phyloP scores from a whole-genome alignment of 208 protist genomes.

The Acanthamoeba royreba region DNA sequence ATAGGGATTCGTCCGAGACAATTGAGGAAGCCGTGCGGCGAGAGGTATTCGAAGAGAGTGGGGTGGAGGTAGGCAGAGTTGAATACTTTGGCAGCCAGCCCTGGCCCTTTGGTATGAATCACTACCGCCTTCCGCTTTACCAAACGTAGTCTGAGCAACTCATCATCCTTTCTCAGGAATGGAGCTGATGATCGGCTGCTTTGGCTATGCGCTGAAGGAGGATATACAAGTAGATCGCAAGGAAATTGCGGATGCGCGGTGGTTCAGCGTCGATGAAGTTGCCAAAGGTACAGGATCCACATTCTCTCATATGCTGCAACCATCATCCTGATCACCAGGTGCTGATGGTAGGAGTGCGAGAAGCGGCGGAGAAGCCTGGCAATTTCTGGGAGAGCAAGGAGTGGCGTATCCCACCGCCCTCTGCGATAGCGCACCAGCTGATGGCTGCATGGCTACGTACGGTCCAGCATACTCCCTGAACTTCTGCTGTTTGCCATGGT shows the following conservation, averaged over 20 bases:
- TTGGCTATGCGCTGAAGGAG: not conserved
- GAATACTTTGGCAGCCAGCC: not conserved
- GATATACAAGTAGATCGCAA: not conserved
- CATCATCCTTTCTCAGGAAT: not conserved
- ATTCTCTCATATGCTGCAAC: not conserved
- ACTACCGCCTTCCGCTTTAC: not conserved
- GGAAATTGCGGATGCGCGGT: not conserved
- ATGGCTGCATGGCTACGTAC: not conserved
- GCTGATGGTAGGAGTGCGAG: not conserved
- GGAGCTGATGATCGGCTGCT: not conserved
- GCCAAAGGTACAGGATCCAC: not conserved
- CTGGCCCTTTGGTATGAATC: not conserved
- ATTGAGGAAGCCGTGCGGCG: not conserved
- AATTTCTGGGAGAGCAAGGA: not conserved
- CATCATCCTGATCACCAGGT: not conserved
- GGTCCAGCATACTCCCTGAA: no score
- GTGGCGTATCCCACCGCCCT: not conserved
- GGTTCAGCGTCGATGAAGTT: not conserved
- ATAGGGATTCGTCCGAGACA: not conserved
- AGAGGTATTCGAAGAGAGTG: not conserved
- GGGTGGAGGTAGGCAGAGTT: not conserved
- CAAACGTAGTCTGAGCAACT: not conserved
- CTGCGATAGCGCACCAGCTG: not conserved
- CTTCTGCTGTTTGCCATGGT: no score
- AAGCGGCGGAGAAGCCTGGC: not conserved